phyloP scores from a whole-genome alignment of 768 basidiomycete genomes.

The Lanmaoa rubissima region DNA sequence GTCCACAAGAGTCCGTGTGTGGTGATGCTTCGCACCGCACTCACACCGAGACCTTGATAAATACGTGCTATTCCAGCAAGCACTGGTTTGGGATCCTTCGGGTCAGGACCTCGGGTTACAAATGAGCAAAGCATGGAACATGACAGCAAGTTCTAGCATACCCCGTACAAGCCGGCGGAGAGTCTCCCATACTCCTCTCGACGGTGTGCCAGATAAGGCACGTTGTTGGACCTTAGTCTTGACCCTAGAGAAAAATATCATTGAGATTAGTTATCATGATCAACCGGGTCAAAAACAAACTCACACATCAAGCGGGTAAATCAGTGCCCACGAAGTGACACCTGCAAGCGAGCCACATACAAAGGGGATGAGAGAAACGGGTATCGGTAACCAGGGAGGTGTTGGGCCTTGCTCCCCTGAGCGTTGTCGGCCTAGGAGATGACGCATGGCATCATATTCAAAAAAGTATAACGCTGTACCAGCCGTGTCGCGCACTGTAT shows the following conservation, averaged over 20 bases:
- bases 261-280: neutral
- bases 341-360: constrained; percentile 89
- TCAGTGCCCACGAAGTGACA: constrained; percentile 85
- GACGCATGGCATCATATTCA: constrained; percentile 90
- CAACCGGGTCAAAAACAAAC: constrained; percentile 23
- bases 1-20: constrained; percentile 96
- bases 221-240: constrained; percentile 97
- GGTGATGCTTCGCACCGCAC: constrained; percentile 86
- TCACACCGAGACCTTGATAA: constrained; percentile 93
- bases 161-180: constrained; percentile 79
- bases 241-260: constrained; percentile 46
- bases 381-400: constrained; percentile 86
- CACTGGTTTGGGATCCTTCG: constrained; percentile 70
- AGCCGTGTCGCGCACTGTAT: constrained; percentile 77
- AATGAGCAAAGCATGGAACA: constrained; percentile 1
- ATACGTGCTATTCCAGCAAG: constrained; percentile 77
- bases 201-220: constrained; percentile 73
- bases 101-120: constrained; percentile 63
- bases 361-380: constrained; percentile 78
- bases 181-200: constrained; percentile 72
- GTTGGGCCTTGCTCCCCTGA: constrained; percentile 79
- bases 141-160: constrained; percentile 28
- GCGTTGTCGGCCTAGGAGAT: constrained; percentile 74
- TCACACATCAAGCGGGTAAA: constrained; percentile 94
- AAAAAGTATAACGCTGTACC: constrained; percentile 93